These are phyloP conservation scores for Kwoniella sp. DNA, from an alignment of 768 basidiomycete species.

Conservation along the genomic window DNA sequence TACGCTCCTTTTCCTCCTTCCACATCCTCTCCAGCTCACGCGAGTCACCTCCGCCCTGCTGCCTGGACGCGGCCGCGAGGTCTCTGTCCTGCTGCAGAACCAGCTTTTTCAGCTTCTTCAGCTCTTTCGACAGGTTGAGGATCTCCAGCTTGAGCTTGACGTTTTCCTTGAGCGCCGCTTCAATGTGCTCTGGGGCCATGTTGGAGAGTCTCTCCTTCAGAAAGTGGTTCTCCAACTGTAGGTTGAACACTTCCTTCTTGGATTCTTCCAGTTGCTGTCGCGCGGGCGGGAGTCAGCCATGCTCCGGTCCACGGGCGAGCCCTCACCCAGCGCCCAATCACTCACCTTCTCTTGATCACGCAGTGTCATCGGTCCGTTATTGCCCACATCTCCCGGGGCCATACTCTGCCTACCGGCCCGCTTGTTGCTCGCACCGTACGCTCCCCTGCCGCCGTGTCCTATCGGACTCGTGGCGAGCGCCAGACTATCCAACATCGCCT, in stretches of 20 bases:
- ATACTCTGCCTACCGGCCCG: constrained; percentile 43
- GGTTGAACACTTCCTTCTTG: constrained; percentile 95
- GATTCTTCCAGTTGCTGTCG: constrained; percentile 84
- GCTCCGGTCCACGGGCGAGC: constrained; percentile 11
- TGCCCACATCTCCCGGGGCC: constrained; percentile 22
- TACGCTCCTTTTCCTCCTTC: constrained; percentile 62
- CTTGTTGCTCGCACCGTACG: constrained; percentile 28
- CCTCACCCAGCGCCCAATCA: no score
- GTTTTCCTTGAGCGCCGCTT: constrained; percentile 85
- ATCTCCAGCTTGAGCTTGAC: constrained; percentile 89
- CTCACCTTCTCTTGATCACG: constrained; percentile 93
- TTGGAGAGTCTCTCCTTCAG: constrained; percentile 86
- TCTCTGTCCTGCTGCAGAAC: constrained; percentile 78
- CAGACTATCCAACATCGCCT: constrained; percentile 19
- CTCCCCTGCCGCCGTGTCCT: constrained; percentile 5
- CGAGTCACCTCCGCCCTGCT: constrained; percentile 51
- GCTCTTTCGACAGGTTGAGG: constrained; percentile 79
- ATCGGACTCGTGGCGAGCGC: constrained; percentile 20
- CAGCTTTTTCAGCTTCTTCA: constrained; percentile 87
- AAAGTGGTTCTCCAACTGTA: constrained; percentile 93
- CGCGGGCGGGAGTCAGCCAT: background rate
- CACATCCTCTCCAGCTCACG: constrained; percentile 65
- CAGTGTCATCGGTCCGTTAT: constrained; percentile 60
- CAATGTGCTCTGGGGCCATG: constrained; percentile 85
- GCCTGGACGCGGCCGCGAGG: constrained; percentile 54